Evolutionary conservation across 1,284 basidiomycete genomes (phyloP).

Genomic region (Sanghuangporus baumii): DNA sequence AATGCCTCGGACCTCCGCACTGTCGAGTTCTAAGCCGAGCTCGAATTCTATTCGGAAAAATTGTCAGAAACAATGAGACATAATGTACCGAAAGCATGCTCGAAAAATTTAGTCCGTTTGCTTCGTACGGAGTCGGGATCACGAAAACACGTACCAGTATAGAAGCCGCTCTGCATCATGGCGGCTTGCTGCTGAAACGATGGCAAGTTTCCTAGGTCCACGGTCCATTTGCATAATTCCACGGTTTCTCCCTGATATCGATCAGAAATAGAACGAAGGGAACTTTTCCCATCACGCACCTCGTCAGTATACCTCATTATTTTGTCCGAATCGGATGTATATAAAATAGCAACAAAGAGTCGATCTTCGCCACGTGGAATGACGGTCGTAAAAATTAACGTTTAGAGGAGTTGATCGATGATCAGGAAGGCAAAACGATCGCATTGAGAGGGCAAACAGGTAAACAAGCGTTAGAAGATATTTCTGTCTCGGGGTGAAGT

Average conservation of each 20-base stretch:
- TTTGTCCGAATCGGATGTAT: constrained; percentile 65
- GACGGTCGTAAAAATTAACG: constrained; percentile 1
- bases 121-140: neutral
- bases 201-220: constrained; percentile 69
- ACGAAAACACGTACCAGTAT: constrained; percentile 50
- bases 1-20: constrained; percentile 75
- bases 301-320: constrained; percentile 80
- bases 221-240: constrained; percentile 82
- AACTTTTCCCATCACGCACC: constrained; percentile 28
- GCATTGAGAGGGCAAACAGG: neutral
- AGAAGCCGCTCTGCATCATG: constrained; percentile 56
- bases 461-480: neutral
- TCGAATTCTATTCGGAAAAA: constrained; percentile 56
- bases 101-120: neutral
- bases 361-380: constrained; percentile 44
- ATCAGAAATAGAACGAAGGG: constrained; percentile 4
- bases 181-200: constrained; percentile 66
- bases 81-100: neutral
- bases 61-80: neutral
- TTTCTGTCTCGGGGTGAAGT: too few species aligned
- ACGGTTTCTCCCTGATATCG: constrained; percentile 49
- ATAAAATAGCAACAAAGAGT: constrained; percentile 71
- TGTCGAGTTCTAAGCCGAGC: constrained; percentile 74
- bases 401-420: constrained; percentile 11
- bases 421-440: constrained; percentile 1